phyloP scores from a whole-genome alignment of 306 rosid genomes.

The Purshia tridentata region DNA sequence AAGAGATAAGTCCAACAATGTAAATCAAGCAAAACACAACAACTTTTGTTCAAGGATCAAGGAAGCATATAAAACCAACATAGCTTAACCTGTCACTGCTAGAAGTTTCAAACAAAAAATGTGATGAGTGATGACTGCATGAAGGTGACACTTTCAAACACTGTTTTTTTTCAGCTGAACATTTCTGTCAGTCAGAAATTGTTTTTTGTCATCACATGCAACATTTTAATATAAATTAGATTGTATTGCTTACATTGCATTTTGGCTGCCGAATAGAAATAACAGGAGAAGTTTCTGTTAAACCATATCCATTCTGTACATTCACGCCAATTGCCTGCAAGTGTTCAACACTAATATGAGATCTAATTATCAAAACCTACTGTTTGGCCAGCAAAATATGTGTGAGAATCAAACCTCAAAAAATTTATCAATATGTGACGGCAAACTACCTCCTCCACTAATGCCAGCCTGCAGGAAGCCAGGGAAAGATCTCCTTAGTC shows the following conservation, averaged over 20 bases:
- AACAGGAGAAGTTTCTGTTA: constrained; percentile 91
- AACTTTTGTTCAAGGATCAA: no score
- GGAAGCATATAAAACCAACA: no score
- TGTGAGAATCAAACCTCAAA: constrained; percentile 66
- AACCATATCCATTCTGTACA: constrained; percentile 91
- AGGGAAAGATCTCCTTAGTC: constrained; percentile 27
- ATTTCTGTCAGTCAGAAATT: no score
- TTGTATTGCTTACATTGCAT: constrained; percentile 61
- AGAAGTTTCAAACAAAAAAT: no score
- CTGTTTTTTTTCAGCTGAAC: no score
- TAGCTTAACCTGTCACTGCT: no score
- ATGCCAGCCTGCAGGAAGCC: constrained; percentile 74
- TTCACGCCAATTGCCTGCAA: constrained; percentile 81
- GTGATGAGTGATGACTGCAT: no score
- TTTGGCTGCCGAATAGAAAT: constrained; percentile 67
- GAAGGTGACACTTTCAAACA: no score
- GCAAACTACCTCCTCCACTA: constrained; percentile 92
- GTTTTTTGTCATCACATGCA: not conserved
- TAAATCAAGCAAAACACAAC: no score
- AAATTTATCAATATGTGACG: constrained; percentile 72
- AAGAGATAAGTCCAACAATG: no score
- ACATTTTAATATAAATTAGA: constrained; percentile 5
- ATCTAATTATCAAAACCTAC: not conserved
- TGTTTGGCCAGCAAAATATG: constrained; percentile 11
- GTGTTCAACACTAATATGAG: constrained; percentile 18